Conservation (phyloP, 768 basidiomycete species). For the Phaeotremella skinneri region DNA sequence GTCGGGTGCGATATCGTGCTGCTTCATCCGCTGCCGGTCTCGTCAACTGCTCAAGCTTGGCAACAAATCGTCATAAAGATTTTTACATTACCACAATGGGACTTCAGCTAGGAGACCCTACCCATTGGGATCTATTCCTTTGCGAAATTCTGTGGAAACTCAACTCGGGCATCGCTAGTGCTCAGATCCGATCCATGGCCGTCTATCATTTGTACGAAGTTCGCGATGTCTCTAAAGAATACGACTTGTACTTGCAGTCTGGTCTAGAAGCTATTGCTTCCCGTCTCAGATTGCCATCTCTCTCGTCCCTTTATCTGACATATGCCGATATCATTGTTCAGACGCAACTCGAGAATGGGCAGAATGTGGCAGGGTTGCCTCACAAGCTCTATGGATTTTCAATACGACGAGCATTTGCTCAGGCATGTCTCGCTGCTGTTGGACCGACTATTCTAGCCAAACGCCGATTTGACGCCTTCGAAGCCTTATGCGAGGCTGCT, state of each 20-base stretch:
- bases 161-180: slow-evolving; percentile 79
- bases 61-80: slow-evolving; percentile 69
- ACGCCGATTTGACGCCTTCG: slow-evolving; percentile 53
- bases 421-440: slow-evolving; percentile 65
- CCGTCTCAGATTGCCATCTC: slow-evolving; percentile 64
- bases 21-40: slow-evolving; percentile 59
- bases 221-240: slow-evolving; percentile 52
- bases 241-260: slow-evolving; percentile 50
- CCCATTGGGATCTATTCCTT: slow-evolving; percentile 69
- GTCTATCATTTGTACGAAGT: slow-evolving; percentile 87
- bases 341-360: slow-evolving; percentile 54
- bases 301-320: slow-evolving; percentile 68
- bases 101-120: slow-evolving; percentile 22
- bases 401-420: slow-evolving; percentile 65
- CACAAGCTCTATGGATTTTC: slow-evolving; percentile 72
- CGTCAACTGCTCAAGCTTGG: slow-evolving; percentile 67
- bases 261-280: slow-evolving; percentile 62
- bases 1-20: slow-evolving; percentile 76
- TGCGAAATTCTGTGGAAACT: slow-evolving; percentile 75
- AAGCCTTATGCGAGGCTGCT: slow-evolving; percentile 60
- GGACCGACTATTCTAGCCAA: slow-evolving; percentile 63
- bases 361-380: slow-evolving; percentile 60
- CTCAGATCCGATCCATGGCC: slow-evolving; percentile 70
- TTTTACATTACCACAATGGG: slow-evolving; percentile 32
- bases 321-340: slow-evolving; percentile 71